A percentile compares a stretch with the other conserved stretches of the same genome.
Conservation (phyloP, 1,284 basidiomycete genomes). For the Stygiomarasmius scandens region DNA sequence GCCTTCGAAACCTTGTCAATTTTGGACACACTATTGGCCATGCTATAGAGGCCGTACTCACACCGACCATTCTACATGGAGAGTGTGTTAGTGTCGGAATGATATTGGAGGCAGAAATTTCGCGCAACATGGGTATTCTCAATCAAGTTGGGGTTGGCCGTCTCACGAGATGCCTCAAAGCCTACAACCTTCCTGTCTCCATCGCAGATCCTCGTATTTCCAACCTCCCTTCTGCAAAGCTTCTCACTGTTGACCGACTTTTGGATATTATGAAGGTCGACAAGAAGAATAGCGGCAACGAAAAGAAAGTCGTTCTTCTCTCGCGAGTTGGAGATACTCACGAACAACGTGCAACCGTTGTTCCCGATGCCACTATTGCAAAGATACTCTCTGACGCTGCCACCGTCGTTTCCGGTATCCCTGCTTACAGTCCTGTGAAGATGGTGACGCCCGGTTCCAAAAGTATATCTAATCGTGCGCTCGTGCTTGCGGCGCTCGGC, state of each 20-base stretch:
- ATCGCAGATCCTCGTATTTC: constrained; percentile 77
- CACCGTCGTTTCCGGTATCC: constrained; percentile 70
- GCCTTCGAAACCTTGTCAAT: constrained; percentile 95
- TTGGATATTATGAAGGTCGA: constrained; percentile 94
- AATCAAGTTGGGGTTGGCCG: constrained; percentile 90
- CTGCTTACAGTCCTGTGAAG: constrained; percentile 70
- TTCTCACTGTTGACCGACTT: constrained; percentile 80
- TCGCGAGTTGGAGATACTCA: constrained; percentile 90
- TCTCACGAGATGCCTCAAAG: constrained; percentile 80
- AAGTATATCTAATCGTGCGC: constrained; percentile 94
- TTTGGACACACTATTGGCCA: constrained; percentile 97
- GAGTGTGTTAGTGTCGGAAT: constrained; percentile 94
- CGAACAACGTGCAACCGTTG: constrained; percentile 89
- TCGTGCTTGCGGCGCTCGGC: constrained; percentile 92
- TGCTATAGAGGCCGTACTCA: constrained; percentile 92
- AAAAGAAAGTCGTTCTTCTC: constrained; percentile 94
- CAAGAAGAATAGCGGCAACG: constrained; percentile 94
- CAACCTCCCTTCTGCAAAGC: constrained; percentile 68
- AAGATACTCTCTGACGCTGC: constrained; percentile 81
- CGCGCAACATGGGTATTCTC: constrained; percentile 84
- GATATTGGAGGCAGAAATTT: constrained; percentile 91
- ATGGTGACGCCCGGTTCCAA: constrained; percentile 97
- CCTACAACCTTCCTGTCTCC: constrained; percentile 86
- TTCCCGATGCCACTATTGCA: constrained; percentile 80
- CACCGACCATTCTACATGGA: constrained; percentile 89